Evolutionary conservation across 805 yeast genomes (phyloP), one percentile per base, ranked within the genome.

Genomic region (Sugiyamaella boreocaroliniensis): DNA sequence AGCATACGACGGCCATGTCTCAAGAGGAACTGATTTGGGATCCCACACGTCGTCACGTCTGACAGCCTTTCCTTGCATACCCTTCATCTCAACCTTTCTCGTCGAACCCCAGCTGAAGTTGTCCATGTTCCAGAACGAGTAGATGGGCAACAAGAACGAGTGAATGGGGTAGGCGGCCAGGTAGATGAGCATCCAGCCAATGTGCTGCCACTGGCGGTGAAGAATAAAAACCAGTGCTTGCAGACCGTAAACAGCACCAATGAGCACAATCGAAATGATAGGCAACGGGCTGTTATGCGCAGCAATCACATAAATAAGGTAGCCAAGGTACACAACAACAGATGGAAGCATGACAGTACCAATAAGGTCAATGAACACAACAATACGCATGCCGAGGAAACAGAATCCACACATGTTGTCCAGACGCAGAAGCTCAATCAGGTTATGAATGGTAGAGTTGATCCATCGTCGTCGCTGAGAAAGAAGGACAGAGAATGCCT

Each of bases 101-200:
- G 85, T 80, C 56, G 79, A 81, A 61, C 85, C 85, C 85, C 85
- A 80, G 57, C 79, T 68, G 65, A 80, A 80, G 64, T 80, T 80
- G 61, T 80, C 85, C 71, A 79, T 80, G 59, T 81, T 78, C 85
- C 85, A 80, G 68, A 72, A 80, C 2, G 85, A 76, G 64, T 80
- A 80, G 43, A 74, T 68, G 4, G 85, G 85, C 53, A 80, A 71
- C 22, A 80, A 75, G 64, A 80, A 79, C 58, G 81, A 80, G 74
- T 83, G 82, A 56, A 80, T 68, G 9, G 85, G 85, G 59, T 79
- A 78, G 2, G 84, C 85, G 19, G 76, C 49, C 47, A 80, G 64
- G 61, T 80, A 80, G 50, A 81, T 77, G 54, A 81, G 66, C 71
- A 80, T 80, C 74, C 82, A 80, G 45, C 79, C 66, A 49, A 80